A percentile compares a stretch with the other conserved stretches of the same genome.
phyloP scores from a whole-genome alignment of 2,329 filamentous ascomycete genomes.

The Fusarium clavum region DNA sequence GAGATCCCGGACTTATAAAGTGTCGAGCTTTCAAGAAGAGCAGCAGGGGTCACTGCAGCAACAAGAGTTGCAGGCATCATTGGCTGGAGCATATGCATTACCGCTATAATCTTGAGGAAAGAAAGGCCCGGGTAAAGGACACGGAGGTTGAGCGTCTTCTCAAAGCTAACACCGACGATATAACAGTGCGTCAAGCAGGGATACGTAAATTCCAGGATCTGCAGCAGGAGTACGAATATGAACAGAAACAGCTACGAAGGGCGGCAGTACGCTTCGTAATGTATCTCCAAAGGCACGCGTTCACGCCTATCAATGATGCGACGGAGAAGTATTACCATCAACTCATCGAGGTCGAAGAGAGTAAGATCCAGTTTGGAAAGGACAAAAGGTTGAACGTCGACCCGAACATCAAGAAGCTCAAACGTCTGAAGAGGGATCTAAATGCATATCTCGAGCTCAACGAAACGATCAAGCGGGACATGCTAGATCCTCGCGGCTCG shows the following conservation, averaged over 20 bases:
- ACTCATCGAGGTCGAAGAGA: conserved; percentile 7
- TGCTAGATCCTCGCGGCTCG: neutral
- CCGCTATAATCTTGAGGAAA: conserved; percentile 13
- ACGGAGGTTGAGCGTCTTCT: conserved; percentile 9
- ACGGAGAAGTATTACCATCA: conserved; percentile 15
- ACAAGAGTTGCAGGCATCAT: neutral
- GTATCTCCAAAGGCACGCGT: conserved; percentile 17
- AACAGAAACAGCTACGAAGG: neutral
- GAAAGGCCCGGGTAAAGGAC: conserved; percentile 10
- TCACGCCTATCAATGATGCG: conserved; percentile 13
- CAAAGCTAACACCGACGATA: neutral
- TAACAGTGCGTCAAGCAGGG: conserved; percentile 3
- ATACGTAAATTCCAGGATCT: neutral
- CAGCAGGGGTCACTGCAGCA: neutral
- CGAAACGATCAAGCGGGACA: conserved; percentile 23
- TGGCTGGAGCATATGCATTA: conserved; percentile 31
- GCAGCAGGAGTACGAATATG: conserved; percentile 7
- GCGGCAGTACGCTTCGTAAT: conserved; percentile 14
- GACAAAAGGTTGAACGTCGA: conserved; percentile 2
- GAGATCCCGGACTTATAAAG: neutral
- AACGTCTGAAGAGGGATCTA: conserved; percentile 12
- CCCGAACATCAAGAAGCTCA: conserved; percentile 5
- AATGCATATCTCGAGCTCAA: conserved; percentile 23
- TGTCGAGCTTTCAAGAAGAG: conserved; percentile 7
- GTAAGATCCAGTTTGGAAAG: conserved; percentile 6